Base-by-base conservation (phyloP, 495 filamentous ascomycete species). In the Jackrogersella multiformis region DNA sequence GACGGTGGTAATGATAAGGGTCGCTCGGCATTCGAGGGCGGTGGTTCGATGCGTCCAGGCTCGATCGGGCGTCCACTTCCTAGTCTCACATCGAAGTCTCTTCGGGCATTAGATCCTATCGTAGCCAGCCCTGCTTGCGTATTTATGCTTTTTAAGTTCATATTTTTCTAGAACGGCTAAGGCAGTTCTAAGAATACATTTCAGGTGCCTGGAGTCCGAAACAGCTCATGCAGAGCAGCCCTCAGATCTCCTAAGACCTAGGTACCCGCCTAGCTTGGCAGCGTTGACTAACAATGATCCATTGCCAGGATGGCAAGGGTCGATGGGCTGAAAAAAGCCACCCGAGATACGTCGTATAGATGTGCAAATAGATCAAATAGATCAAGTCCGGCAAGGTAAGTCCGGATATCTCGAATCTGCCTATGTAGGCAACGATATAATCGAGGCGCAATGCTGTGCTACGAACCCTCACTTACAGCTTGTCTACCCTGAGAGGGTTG, bases 81-180 rank as follows among this genome's bases (percentile, higher is more conserved):
- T 2, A 61, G 42, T 51, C 46, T 59, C 56, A 61, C 56, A 70
- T 65, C 66, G 54, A 54, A 62, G 61, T 65, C 51, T 66, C 34
- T 35, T 51, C 61, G 61, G 61, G 67, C 61, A 58, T 70, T n/a
- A 48, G 12, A 28, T 45, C 18, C 61, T 41, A 56, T 61, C 56
- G 30, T 18, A 46, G 44, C 51, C 32, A 57, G 21, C 49, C 52
- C 48, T 39, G 45, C 51, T 61, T 61, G 52, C 46, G 44, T 38
- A 41, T 54, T 69, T 57, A 56, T 57, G 61, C 56, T 57, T 56
- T 65, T 61, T 57, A 42, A 46, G 56, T 65, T 57, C 61, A 38
- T 46, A 56, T 60, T 18, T 45, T 56, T 61, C 56, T 61, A 64
- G 61, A 69, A 39, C 42, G 15, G 30, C 56, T 51, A 53, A 30